Conservation (phyloP, 164 flowering plant genomes). For the Dillenia suffruticosa region DNA sequence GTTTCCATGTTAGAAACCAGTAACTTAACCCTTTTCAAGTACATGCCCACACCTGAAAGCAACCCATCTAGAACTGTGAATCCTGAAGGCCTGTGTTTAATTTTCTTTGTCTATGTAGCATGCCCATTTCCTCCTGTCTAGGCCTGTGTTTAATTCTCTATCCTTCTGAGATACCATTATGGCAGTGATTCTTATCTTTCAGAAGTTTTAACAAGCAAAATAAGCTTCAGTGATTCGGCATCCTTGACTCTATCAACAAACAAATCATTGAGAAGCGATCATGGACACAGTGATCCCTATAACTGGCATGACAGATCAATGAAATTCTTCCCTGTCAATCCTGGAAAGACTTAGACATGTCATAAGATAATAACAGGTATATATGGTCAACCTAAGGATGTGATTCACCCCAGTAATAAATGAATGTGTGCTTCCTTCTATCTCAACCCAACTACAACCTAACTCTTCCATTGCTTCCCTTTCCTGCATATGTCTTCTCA, state of each 20-base stretch:
- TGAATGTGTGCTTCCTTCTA: slow-evolving; percentile 15
- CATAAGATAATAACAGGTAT: slow-evolving; percentile 19
- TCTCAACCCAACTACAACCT: slow-evolving; percentile 33
- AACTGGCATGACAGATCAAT: neutral
- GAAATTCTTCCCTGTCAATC: neutral
- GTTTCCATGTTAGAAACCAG: too few relatives aligned
- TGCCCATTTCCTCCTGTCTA: too few relatives aligned
- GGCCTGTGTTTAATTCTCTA: too few relatives aligned
- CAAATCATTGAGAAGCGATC: neutral
- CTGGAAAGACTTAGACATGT: neutral
- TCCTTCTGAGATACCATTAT: too few relatives aligned
- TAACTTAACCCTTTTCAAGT: too few relatives aligned
- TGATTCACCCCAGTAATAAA: slow-evolving; percentile 29
- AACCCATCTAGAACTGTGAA: too few relatives aligned
- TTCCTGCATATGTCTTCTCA: slow-evolving; percentile 21
- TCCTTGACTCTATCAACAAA: neutral
- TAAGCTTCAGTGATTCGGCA: neutral
- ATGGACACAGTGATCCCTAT: neutral
- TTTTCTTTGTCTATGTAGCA: too few relatives aligned
- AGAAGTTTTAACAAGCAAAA: too few relatives aligned
- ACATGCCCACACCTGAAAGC: too few relatives aligned
- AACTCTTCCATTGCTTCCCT: slow-evolving; percentile 20
- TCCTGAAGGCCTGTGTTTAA: too few relatives aligned
- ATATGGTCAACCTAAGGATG: slow-evolving; percentile 21
- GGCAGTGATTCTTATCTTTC: too few relatives aligned